Conservation (phyloP, 805 yeast genomes). For the Yarrowia bubula region DNA sequence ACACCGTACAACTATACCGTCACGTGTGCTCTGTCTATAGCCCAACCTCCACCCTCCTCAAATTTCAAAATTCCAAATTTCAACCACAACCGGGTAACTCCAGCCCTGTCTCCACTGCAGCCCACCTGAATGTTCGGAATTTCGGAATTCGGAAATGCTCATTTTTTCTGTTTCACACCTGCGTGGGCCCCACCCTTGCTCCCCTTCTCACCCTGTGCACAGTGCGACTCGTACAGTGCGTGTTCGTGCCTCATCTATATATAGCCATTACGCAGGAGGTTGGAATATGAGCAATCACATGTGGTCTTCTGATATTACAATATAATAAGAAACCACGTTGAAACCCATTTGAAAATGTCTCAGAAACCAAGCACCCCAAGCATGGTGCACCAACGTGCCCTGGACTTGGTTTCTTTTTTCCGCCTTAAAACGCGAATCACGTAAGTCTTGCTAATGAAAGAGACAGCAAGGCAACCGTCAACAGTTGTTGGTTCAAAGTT, state of each 20-base stretch:
- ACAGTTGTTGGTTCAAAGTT: no score
- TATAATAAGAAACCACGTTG: no score
- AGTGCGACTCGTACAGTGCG: background rate
- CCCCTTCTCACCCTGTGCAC: background rate
- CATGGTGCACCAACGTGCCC: background rate
- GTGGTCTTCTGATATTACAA: background rate
- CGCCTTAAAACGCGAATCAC: background rate
- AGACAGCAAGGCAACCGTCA: background rate
- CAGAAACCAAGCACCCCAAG: background rate
- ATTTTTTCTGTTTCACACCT: background rate
- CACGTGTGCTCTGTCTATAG: no score
- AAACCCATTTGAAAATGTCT: background rate
- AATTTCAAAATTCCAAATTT: no score
- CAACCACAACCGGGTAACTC: no score
- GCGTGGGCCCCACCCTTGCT: background rate
- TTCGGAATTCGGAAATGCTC: background rate
- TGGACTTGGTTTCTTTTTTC: background rate
- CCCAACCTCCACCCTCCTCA: no score
- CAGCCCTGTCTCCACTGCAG: no score
- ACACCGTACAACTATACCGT: background rate
- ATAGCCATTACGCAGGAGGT: background rate
- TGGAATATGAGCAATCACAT: background rate
- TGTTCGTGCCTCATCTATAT: constrained; percentile 6
- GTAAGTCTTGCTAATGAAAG: background rate
- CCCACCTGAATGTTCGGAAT: no score